Evolutionary conservation across 352 stramenopile species (phyloP).

Genomic region (Pythium diclinum): DNA sequence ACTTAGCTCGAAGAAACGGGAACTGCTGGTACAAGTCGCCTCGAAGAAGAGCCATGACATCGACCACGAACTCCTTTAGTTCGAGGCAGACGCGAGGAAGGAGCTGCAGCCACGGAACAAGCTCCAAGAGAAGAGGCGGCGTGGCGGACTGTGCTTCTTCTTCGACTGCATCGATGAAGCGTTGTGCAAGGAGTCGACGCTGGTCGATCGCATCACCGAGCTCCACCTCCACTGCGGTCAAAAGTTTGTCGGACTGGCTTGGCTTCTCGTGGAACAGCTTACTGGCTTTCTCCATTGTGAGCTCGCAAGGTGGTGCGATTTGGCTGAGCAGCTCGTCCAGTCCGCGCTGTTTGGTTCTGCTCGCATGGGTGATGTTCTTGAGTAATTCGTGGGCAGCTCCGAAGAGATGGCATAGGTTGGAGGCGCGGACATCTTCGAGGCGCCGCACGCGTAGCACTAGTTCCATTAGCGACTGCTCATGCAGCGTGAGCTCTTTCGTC

Average conservation of each 20-base stretch:
- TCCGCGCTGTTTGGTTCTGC: not conserved
- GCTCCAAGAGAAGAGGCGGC: not conserved
- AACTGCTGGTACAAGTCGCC: slow-evolving; percentile 34
- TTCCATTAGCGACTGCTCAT: slow-evolving; percentile 7
- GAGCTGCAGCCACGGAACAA: slow-evolving; percentile 17
- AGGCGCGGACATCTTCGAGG: not conserved
- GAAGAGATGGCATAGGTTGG: slow-evolving; percentile 6
- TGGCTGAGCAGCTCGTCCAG: slow-evolving; percentile 6
- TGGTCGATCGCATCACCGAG: slow-evolving; percentile 21
- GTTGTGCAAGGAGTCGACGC: slow-evolving; percentile 36
- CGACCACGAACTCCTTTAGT: slow-evolving; percentile 38
- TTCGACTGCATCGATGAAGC: slow-evolving; percentile 33
- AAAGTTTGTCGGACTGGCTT: not conserved
- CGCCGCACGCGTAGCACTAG: slow-evolving; percentile 1
- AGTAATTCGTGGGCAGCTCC: not conserved
- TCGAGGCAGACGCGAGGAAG: slow-evolving; percentile 45
- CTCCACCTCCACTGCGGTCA: slow-evolving; percentile 17
- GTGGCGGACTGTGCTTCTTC: not conserved
- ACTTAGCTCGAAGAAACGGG: slow-evolving; percentile 34
- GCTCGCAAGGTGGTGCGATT: not conserved
- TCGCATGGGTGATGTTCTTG: not conserved
- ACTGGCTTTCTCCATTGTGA: not conserved
- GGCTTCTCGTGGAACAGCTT: not conserved
- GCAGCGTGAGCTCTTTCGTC: slow-evolving; percentile 11
- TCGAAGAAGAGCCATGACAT: slow-evolving; percentile 36